phyloP scores from a whole-genome alignment of 169 alveolate genomes.

The Plasmodium coatneyi region DNA sequence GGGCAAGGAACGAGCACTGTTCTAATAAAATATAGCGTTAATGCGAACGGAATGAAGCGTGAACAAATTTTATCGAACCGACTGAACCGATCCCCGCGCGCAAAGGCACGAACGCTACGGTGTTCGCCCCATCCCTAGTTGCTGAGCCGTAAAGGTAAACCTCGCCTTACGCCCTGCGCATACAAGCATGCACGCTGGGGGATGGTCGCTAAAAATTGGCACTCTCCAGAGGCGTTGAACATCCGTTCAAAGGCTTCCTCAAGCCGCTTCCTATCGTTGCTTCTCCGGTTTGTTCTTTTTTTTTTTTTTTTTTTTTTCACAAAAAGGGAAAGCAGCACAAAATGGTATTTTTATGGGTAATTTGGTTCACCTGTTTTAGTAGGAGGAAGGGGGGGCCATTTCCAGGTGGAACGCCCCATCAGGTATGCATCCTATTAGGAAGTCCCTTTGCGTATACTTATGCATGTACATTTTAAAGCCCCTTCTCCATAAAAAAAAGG shows the following conservation, averaged over 20 bases:
- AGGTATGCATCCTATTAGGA: not conserved
- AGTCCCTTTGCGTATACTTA: not conserved
- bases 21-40: not conserved
- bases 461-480: too few species aligned
- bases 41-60: not conserved
- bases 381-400: too few species aligned
- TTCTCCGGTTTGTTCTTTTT: not conserved
- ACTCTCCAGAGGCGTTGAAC: not conserved
- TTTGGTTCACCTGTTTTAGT: too few species aligned
- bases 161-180: not conserved
- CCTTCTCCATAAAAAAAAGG: not conserved
- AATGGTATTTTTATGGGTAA: not conserved
- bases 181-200: not conserved
- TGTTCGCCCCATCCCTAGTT: not conserved
- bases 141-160: not conserved
- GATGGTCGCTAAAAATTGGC: not conserved
- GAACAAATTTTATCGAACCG: not conserved
- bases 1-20: not conserved
- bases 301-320: not conserved
- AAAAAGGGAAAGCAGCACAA: not conserved
- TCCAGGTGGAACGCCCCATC: not conserved
- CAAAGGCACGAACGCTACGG: not conserved
- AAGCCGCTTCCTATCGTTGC: not conserved
- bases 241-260: not conserved
- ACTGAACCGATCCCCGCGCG: not conserved